phyloP scores from a whole-genome alignment of 2,329 filamentous ascomycete species.

The Oidium heveae region DNA sequence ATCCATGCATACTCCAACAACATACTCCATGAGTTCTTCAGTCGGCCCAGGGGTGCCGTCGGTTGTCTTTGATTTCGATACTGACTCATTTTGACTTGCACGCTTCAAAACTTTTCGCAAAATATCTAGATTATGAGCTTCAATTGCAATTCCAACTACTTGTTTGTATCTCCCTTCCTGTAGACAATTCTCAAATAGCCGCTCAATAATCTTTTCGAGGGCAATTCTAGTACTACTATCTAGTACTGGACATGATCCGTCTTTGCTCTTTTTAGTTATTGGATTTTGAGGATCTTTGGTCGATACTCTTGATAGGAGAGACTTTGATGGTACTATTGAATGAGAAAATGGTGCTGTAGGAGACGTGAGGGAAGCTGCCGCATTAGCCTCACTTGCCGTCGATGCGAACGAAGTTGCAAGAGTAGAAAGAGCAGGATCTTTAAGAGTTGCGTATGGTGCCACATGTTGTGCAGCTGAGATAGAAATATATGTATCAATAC shows the following conservation, averaged over 20 bases:
- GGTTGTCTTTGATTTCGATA: constrained; percentile 29
- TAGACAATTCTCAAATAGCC: constrained; percentile 78
- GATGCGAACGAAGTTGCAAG: constrained; percentile 58
- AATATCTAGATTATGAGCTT: constrained; percentile 77
- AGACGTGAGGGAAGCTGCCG: constrained; percentile 38
- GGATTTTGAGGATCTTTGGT: constrained; percentile 30
- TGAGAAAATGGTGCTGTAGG: constrained; percentile 91
- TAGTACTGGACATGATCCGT: constrained; percentile 19
- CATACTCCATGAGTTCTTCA: constrained; percentile 92
- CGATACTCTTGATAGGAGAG: constrained; percentile 66
- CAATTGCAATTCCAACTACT: constrained; percentile 88
- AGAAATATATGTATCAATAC: constrained; percentile 90
- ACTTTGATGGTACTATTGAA: constrained; percentile 79
- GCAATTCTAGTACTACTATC: constrained; percentile 52
- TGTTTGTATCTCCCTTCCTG: constrained; percentile 72
- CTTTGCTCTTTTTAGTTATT: constrained; percentile 17
- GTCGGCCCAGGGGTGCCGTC: constrained; percentile 34
- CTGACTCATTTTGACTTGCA: constrained; percentile 66
- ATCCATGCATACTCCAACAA: constrained; percentile 88
- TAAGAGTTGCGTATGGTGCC: constrained; percentile 22
- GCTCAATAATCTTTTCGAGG: constrained; percentile 61
- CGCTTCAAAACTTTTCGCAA: constrained; percentile 68
- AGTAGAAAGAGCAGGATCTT: constrained; percentile 22
- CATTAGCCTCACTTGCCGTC: constrained; percentile 38
- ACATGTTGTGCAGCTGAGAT: constrained; percentile 31